Conservation (phyloP, 306 rosid species). For the Citrullus mucosospermus region DNA sequence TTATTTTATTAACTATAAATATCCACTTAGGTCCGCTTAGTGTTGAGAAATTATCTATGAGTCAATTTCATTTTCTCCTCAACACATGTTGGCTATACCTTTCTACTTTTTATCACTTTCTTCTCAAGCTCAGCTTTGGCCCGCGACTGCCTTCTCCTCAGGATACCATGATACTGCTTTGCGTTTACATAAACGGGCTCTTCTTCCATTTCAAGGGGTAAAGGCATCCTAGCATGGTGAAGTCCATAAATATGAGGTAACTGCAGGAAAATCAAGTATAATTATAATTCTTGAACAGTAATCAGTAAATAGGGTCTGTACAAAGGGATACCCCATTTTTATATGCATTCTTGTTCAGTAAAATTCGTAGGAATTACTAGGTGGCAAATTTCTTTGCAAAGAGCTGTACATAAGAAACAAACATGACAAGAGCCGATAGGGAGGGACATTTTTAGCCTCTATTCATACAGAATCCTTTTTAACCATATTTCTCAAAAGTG, state of each 20-base stretch:
- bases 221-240: slow-evolving; percentile 68
- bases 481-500: not conserved
- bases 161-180: slow-evolving; percentile 86
- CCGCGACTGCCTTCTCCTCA: slow-evolving; percentile 82
- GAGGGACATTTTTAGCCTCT: not conserved
- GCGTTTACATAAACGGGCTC: slow-evolving; percentile 92
- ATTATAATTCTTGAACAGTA: not conserved
- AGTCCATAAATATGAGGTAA: slow-evolving; percentile 44
- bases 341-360: not conserved
- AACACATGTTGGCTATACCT: slow-evolving; percentile 31
- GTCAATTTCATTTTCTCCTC: not conserved
- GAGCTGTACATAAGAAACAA: not conserved
- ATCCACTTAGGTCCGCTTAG: not conserved
- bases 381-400: not conserved
- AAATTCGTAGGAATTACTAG: not conserved
- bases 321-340: not conserved
- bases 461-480: not conserved
- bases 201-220: slow-evolving; percentile 81
- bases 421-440: not conserved
- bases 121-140: slow-evolving; percentile 79
- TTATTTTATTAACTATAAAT: not conserved
- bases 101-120: slow-evolving; percentile 51
- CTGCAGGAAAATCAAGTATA: slow-evolving; percentile 28
- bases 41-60: not conserved
- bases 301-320: not conserved